Conservation (phyloP, 2,329 filamentous ascomycete genomes). For the Shiraia sp. region DNA sequence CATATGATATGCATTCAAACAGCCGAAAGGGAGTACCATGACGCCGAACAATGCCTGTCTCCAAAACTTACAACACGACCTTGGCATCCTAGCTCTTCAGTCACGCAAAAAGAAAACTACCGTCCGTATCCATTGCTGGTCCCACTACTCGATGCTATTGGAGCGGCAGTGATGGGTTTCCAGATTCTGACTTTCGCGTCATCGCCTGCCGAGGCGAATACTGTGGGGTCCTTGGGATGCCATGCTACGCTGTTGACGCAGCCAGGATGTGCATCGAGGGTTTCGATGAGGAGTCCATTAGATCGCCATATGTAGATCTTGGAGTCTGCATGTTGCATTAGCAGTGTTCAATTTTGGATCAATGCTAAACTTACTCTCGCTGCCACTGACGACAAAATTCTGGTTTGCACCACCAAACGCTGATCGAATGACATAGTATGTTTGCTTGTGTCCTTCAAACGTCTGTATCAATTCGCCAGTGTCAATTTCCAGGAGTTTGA, state of each 20-base stretch:
- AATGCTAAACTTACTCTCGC: conserved; percentile 68
- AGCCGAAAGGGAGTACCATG: too few relatives aligned
- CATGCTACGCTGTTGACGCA: conserved; percentile 86
- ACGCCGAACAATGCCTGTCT: too few relatives aligned
- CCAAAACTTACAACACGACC: too few relatives aligned
- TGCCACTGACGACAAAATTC: conserved; percentile 89
- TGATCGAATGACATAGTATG: conserved; percentile 78
- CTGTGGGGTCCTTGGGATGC: conserved; percentile 79
- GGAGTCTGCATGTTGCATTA: conserved; percentile 55
- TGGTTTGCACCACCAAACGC: conserved; percentile 88
- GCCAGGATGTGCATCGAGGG: conserved; percentile 74
- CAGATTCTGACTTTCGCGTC: conserved; percentile 85
- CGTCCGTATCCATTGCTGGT: conserved; percentile 26
- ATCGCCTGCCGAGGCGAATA: conserved; percentile 91
- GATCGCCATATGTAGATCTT: conserved; percentile 90
- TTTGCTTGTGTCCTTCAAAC: conserved; percentile 76
- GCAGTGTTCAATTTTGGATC: neutral
- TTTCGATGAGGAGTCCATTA: conserved; percentile 74
- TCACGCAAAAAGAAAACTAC: conserved; percentile 16
- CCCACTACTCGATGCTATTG: conserved; percentile 12
- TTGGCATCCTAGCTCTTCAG: too few relatives aligned
- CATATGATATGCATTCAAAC: too few relatives aligned
- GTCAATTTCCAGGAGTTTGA: conserved; percentile 77
- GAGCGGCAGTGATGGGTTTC: conserved; percentile 27
- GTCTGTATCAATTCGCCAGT: conserved; percentile 72